Conservation (phyloP, 306 rosid genomes). For the Dryas drummondii region DNA sequence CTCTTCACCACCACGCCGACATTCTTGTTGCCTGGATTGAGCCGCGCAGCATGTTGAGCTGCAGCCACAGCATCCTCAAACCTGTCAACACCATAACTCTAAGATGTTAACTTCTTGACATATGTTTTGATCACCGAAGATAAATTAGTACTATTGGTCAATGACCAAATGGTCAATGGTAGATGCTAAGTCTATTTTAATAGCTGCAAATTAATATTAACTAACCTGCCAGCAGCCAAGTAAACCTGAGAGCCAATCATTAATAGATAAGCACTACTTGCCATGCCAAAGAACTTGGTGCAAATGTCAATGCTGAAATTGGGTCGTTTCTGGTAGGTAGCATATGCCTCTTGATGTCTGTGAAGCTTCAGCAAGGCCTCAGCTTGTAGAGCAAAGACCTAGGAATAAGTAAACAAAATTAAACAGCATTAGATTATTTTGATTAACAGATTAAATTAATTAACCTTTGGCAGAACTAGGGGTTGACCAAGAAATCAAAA, state of each 20-base stretch:
- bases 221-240: constrained; percentile 87
- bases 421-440: constrained; percentile 11
- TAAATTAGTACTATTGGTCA: not conserved
- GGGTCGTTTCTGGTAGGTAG: constrained; percentile 55
- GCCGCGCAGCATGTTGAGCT: constrained; percentile 58
- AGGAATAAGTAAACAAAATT: constrained; percentile 20
- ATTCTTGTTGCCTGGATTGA: constrained; percentile 64
- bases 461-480: not conserved
- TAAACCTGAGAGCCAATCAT: constrained; percentile 65
- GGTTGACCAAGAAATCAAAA: constrained; percentile 2
- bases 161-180: not conserved
- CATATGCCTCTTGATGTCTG: constrained; percentile 75
- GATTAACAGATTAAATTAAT: not conserved
- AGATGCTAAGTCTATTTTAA: not conserved
- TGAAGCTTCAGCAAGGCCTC: constrained; percentile 77
- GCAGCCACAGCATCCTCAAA: constrained; percentile 78
- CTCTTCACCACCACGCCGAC: constrained; percentile 53
- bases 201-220: not conserved
- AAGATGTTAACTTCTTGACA: constrained; percentile 2
- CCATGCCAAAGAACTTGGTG: constrained; percentile 55
- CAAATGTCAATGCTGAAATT: constrained; percentile 49
- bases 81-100: constrained; percentile 38
- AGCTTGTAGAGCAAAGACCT: constrained; percentile 80
- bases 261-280: constrained; percentile 48
- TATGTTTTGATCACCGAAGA: not conserved